These are phyloP conservation scores for Oxyria digyna DNA, from an alignment of 148 eudicot species.

Conservation along the genomic window DNA sequence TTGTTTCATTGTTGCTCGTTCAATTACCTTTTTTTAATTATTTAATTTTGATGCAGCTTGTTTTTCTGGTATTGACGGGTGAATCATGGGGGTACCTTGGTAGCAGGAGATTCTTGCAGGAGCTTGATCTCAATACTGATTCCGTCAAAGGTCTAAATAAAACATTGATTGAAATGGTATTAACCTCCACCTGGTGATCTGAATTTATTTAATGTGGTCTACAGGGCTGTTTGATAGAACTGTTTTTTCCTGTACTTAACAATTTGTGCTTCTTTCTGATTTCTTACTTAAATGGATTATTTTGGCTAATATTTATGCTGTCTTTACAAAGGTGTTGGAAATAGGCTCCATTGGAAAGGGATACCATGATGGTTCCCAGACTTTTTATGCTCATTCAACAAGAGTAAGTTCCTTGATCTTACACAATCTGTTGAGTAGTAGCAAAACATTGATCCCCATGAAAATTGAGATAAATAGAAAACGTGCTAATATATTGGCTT, in stretches of 20 bases:
- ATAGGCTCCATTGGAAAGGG: constrained; percentile 91
- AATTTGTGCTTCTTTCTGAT: background rate
- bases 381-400: constrained; percentile 64
- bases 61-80: constrained; percentile 77
- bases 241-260: background rate
- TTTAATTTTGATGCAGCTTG: constrained; percentile 39
- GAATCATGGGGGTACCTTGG: constrained; percentile 99
- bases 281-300: background rate
- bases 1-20: background rate
- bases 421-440: background rate
- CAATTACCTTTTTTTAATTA: background rate
- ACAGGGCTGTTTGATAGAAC: background rate
- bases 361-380: constrained; percentile 34
- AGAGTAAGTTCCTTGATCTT: constrained; percentile 34
- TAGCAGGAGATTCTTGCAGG: constrained; percentile 81
- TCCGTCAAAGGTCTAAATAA: constrained; percentile 55
- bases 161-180: constrained; percentile 62
- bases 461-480: no score
- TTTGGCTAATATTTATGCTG: constrained; percentile 6
- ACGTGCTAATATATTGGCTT: no score
- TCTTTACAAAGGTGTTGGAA: constrained; percentile 71
- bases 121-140: constrained; percentile 66
- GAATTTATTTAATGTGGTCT: background rate
- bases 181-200: constrained; percentile 1
- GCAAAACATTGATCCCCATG: no score